Evolutionary conservation across 106 monocot species (phyloP).

Genomic region (Allium cepa): DNA sequence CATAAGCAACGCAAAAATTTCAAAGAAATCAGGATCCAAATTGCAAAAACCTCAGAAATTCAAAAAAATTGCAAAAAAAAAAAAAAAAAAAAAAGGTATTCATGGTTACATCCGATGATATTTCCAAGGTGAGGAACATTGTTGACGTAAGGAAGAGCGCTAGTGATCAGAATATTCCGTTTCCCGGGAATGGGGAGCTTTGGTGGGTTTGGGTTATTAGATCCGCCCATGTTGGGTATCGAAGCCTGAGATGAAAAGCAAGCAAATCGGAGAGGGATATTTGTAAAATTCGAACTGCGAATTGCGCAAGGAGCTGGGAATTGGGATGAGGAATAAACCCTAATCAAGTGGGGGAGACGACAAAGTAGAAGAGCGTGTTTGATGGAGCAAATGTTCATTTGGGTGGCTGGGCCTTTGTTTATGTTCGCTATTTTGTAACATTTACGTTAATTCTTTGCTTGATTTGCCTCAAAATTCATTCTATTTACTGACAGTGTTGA

Average conservation of each 20-base stretch:
- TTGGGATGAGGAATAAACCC: no score
- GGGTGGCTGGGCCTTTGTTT: no score
- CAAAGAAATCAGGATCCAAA: not conserved
- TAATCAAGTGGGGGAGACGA: no score
- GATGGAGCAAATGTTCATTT: no score
- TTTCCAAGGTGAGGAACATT: slow-evolving; percentile 95
- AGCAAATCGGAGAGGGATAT: not conserved
- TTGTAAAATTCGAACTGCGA: no score
- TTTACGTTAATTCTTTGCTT: no score
- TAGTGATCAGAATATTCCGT: slow-evolving; percentile 87
- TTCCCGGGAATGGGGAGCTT: slow-evolving; percentile 71
- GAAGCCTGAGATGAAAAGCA: not conserved
- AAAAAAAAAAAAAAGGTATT: not conserved
- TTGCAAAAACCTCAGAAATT: no score
- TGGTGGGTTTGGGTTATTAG: not conserved
- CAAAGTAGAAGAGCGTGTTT: no score
- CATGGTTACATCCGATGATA: slow-evolving; percentile 77
- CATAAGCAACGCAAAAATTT: not conserved
- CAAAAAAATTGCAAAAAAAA: not conserved
- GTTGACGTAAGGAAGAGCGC: slow-evolving; percentile 96
- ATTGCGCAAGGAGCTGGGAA: no score
- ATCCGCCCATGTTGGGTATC: not conserved
- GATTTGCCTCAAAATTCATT: no score
- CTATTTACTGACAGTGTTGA: no score
- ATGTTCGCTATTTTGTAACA: no score